Base-by-base conservation (phyloP, 257 asterid species). In the Fraxinus anomala region DNA sequence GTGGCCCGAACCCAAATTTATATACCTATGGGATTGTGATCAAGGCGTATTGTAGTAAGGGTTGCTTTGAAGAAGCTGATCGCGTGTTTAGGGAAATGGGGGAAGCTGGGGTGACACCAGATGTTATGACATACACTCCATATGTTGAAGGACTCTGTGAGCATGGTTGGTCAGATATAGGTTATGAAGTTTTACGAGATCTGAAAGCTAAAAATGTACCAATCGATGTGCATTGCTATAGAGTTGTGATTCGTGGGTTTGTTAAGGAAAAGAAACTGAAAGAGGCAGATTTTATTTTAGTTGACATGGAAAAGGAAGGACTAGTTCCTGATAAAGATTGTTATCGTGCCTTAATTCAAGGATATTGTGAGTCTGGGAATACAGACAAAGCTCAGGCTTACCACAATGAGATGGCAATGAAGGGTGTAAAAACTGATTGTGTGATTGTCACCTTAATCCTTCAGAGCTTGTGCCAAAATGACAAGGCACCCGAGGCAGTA, bases 1-100 rank as follows among this genome's bases (percentile, higher is more conserved):
- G 88, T 73, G 96, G 89, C 30, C 78, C 88, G 73, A 84, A 61
- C 61, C 96, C 97, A 0, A 89, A 94, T 83, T 86, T 87, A 26
- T 92, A 90, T 85, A 94, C 97, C 39, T 94, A 92, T 30, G 94
- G 87, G 47, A 91, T 92, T 82, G 77, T 85, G 81, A 80, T 94
- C 70, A 92, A 92, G 85, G 99, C 92, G 1, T 85, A 81, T 71
- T 86, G 92, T 82, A 85, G 82, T 75, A 76, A 83, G 26, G 92
- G 93, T 28, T 30, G 67, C 71, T 74, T 90, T 75, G 88, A 75
- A 77, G 93, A 91, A 84, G 97, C 92, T 72, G 61, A 21, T 4
- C 49, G 75, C 44, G 87, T 92, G 74, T 82, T 91, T 68, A 61
- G 7, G 73, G 92, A 87, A 74, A 92, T 94, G 98, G 89, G 82